phyloP scores from a whole-genome alignment of 2,329 filamentous ascomycete species.

The Parastagonospora avenae region DNA sequence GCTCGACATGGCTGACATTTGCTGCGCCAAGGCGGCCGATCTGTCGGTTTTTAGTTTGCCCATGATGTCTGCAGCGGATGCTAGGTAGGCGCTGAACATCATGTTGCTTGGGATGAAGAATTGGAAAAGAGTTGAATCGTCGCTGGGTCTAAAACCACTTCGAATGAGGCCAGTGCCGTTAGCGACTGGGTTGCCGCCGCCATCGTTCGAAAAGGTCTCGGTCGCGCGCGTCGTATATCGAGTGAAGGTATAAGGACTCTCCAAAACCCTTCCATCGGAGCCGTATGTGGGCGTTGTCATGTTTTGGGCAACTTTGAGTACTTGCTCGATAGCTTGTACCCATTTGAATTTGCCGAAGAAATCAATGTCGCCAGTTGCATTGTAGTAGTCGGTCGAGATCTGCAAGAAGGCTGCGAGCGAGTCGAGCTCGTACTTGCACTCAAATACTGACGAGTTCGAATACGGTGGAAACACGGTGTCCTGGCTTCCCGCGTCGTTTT shows the following conservation, averaged over 20 bases:
- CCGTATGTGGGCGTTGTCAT: constrained; percentile 57
- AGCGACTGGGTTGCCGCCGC: constrained; percentile 56
- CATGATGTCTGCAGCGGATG: constrained; percentile 59
- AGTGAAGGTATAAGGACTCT: constrained; percentile 54
- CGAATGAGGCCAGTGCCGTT: constrained; percentile 56
- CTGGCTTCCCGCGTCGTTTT: constrained; percentile 46
- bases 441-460: constrained; percentile 53
- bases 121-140: constrained; percentile 57
- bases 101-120: constrained; percentile 62
- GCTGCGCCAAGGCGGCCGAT: constrained; percentile 57
- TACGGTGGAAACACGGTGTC: constrained; percentile 53
- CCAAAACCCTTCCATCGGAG: constrained; percentile 50
- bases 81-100: constrained; percentile 73
- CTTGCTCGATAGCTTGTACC: constrained; percentile 51
- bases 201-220: constrained; percentile 59
- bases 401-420: constrained; percentile 58
- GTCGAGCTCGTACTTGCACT: constrained; percentile 62
- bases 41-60: constrained; percentile 50
- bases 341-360: constrained; percentile 58
- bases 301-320: constrained; percentile 52
- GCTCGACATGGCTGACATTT: constrained; percentile 63
- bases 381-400: constrained; percentile 56
- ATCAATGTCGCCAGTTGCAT: constrained; percentile 52
- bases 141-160: constrained; percentile 57
- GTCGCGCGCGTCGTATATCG: constrained; percentile 52